A percentile compares a stretch with the other conserved stretches of the same genome.
Evolutionary conservation across 2,329 filamentous ascomycete species (phyloP).

Genomic region (Xylaria sp.): DNA sequence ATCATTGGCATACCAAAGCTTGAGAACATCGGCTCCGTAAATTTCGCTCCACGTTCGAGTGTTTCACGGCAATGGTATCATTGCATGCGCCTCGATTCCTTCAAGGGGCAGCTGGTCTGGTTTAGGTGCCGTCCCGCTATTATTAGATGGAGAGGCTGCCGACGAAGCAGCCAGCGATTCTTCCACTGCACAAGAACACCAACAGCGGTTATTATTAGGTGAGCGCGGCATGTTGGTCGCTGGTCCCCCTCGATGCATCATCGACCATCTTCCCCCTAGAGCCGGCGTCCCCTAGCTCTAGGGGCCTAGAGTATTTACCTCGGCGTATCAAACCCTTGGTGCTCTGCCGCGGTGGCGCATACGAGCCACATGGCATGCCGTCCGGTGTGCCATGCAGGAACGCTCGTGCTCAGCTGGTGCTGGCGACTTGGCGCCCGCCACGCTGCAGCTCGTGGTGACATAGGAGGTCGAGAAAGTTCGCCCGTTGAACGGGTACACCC

Average conservation of each 20-base stretch:
- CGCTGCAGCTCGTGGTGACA: conserved; percentile 1
- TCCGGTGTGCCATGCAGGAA: conserved; percentile 27
- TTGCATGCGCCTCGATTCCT: conserved; percentile 9
- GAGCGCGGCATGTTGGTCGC: background rate
- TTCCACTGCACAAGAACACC: conserved; percentile 10
- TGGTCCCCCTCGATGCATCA: background rate
- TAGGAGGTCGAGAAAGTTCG: background rate
- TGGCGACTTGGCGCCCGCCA: conserved; percentile 14
- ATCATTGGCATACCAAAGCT: too few species aligned
- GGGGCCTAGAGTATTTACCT: background rate
- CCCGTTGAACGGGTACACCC: background rate
- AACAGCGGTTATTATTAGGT: conserved; percentile 19
- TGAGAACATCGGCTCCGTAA: background rate
- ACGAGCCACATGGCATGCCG: conserved; percentile 27
- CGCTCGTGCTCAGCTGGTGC: conserved; percentile 10
- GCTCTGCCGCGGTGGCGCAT: conserved; percentile 21
- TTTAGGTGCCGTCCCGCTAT: conserved; percentile 18
- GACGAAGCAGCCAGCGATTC: background rate
- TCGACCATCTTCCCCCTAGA: too few species aligned
- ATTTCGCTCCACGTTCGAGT: background rate
- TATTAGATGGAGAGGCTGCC: conserved; percentile 24
- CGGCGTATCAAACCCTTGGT: conserved; percentile 11
- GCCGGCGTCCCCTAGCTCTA: background rate
- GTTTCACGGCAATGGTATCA: conserved; percentile 4
- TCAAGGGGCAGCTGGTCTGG: conserved; percentile 8